Base-by-base conservation (phyloP, 257 asterid genomes). In the Jacaranda copaia region DNA sequence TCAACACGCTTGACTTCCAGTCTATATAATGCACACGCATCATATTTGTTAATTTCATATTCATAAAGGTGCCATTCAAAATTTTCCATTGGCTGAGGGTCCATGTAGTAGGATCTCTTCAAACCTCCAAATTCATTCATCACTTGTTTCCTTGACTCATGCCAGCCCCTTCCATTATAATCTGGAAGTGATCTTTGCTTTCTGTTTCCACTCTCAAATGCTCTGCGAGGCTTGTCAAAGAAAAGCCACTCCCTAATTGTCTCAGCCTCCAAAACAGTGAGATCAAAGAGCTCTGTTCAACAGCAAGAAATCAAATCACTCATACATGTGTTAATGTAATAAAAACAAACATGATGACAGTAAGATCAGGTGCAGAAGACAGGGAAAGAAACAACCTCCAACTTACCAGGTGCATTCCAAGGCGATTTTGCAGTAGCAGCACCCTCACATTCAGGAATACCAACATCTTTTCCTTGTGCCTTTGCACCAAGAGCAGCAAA, bases 371-470 rank as follows among this genome's bases (percentile, higher is more conserved):
- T 42, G 40, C 32, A 39, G 10, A 7, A 51, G 19, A 58, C n/a
- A 32, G 12, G n/a, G 46, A 71, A 71, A 63, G 18, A 49, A 72
- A 56, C 16, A 53, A 45, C 45, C 70, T 16, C 45, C 70, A 15
- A 70, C 88, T 42, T 62, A 93, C 97, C 98, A 70, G 94, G 96
- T 58, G 98, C 99, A 79, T 95, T 95, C 99, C 99, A 95, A 51
- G 99, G 99, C 72, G 98, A 93, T 84, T 91, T 95, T 80, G 99
- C 74, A 32, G 99, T 93, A 76, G 99, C 99, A 80, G 99, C 99
- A 77, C 99, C 99, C 83, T 89, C 96, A 59, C 99, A 95, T 79
- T 93, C 97, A 5, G 99, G 99, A 78, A 95, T 72, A 16, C 98
- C 99, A 32, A 93, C 99, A 53, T 88, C 92, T 84, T 90, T 91